Evolutionary conservation across 192 early-diverging fungal species (phyloP).

Genomic region (Phycomyces nitens): DNA sequence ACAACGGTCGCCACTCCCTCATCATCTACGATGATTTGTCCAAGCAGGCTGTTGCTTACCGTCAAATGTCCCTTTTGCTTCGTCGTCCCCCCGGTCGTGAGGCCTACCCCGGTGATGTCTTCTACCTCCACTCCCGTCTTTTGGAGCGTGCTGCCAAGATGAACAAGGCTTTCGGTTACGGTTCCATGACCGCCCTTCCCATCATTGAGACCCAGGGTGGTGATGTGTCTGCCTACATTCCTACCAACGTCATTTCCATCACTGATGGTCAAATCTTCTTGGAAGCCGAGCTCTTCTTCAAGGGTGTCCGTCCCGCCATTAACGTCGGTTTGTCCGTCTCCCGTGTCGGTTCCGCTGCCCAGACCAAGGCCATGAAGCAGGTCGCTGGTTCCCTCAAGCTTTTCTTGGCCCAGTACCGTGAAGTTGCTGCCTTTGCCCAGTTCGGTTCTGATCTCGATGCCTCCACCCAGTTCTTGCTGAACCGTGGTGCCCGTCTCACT

Average conservation of each 20-base stretch:
- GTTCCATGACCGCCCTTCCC: constrained; percentile 97
- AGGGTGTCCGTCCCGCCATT: constrained; percentile 98
- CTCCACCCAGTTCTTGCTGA: constrained; percentile 97
- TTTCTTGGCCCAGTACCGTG: constrained; percentile 99
- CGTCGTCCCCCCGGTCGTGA: constrained; percentile 99
- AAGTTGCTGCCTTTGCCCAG: constrained; percentile 99
- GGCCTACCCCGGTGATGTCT: constrained; percentile 99
- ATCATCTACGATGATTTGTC: constrained; percentile 99
- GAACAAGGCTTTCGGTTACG: constrained; percentile 91
- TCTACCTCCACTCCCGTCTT: constrained; percentile 98
- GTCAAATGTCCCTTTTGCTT: constrained; percentile 98
- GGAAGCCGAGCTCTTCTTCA: constrained; percentile 99
- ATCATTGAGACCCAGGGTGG: constrained; percentile 99
- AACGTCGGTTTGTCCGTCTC: constrained; percentile 99
- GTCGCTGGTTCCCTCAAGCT: constrained; percentile 99
- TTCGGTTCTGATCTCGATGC: constrained; percentile 99
- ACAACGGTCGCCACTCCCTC: constrained; percentile 96
- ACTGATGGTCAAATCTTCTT: constrained; percentile 99
- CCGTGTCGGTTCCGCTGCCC: constrained; percentile 98
- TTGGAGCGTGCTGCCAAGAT: constrained; percentile 99
- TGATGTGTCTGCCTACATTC: constrained; percentile 99
- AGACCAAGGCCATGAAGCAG: constrained; percentile 99
- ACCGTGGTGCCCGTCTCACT: constrained; percentile 98
- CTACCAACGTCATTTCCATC: constrained; percentile 99
- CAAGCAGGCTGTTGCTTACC: constrained; percentile 99